A percentile compares a stretch with the other conserved stretches of the same genome.
These are phyloP conservation scores for Oryza glumipatula DNA, from an alignment of 176 grass and related monocot species.

Conservation along the genomic window DNA sequence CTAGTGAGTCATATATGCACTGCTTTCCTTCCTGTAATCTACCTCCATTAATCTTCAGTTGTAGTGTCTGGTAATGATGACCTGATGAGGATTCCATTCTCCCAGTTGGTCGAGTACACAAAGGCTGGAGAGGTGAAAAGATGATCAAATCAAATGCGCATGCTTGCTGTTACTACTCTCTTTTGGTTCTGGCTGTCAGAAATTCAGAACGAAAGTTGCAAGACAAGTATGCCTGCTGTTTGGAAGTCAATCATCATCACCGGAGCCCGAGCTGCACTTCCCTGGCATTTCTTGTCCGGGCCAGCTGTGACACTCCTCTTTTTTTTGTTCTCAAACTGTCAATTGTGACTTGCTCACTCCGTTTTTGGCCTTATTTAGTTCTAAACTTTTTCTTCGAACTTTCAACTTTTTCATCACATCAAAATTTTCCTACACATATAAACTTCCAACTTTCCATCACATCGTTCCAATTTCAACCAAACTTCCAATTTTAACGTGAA, in stretches of 20 bases:
- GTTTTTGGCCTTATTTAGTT: no score
- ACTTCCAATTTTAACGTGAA: no score
- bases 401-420: no score
- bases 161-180: conserved; percentile 1
- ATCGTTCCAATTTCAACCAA: no score
- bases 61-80: conserved; percentile 3
- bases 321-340: background rate
- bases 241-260: conserved; percentile 38
- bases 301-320: background rate
- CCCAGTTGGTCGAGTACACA: background rate
- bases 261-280: background rate
- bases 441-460: no score
- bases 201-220: conserved; percentile 12
- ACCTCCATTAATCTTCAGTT: background rate
- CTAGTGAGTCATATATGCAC: background rate
- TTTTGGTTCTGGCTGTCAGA: background rate
- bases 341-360: background rate
- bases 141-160: conserved; percentile 21
- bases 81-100: conserved; percentile 24
- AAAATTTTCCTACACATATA: no score
- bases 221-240: conserved; percentile 9
- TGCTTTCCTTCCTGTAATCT: background rate
- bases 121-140: conserved; percentile 9
- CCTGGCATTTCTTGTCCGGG: background rate
- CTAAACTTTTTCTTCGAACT: no score